Percentiles rank a stretch among this genome's conserved stretches.
These are phyloP conservation scores for Xerocomellus amylosporus DNA, from an alignment of 768 basidiomycete genomes.

Conservation along the genomic window DNA sequence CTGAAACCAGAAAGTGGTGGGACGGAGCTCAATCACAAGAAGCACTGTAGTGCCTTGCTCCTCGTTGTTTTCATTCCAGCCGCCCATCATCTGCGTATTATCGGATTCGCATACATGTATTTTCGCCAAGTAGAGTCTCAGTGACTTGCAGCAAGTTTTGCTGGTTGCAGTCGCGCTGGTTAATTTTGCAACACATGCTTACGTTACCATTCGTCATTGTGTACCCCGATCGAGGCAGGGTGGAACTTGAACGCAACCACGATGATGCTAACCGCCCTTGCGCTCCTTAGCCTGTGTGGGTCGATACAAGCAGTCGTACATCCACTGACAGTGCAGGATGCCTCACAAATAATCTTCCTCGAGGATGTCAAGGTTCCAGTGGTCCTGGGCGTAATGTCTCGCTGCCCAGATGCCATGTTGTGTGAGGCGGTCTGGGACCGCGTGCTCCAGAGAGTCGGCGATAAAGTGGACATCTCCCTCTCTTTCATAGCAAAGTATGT, in stretches of 20 bases:
- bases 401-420: slow-evolving; percentile 78
- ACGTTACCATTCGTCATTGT: slow-evolving; percentile 28
- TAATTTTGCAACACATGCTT: slow-evolving; percentile 12
- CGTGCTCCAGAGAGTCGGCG: slow-evolving; percentile 58
- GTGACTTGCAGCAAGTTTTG: background rate
- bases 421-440: slow-evolving; percentile 78
- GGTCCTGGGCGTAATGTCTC: slow-evolving; percentile 61
- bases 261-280: slow-evolving; percentile 22
- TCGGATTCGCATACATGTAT: slow-evolving; percentile 15
- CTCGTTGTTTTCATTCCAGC: slow-evolving; percentile 31
- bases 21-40: slow-evolving; percentile 38
- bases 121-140: slow-evolving; percentile 2
- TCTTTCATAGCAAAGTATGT: slow-evolving; percentile 75
- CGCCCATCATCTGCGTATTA: slow-evolving; percentile 8
- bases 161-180: background rate
- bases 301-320: slow-evolving; percentile 11
- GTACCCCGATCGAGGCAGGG: background rate
- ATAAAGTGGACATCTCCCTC: slow-evolving; percentile 66
- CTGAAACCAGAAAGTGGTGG: slow-evolving; percentile 58
- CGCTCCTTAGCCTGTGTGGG: slow-evolving; percentile 15
- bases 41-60: slow-evolving; percentile 30
- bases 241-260: slow-evolving; percentile 13
- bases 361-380: slow-evolving; percentile 46
- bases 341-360: slow-evolving; percentile 7
- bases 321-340: slow-evolving; percentile 24